These are phyloP conservation scores for Allium fistulosum DNA, from an alignment of 106 monocot species.

Conservation along the genomic window DNA sequence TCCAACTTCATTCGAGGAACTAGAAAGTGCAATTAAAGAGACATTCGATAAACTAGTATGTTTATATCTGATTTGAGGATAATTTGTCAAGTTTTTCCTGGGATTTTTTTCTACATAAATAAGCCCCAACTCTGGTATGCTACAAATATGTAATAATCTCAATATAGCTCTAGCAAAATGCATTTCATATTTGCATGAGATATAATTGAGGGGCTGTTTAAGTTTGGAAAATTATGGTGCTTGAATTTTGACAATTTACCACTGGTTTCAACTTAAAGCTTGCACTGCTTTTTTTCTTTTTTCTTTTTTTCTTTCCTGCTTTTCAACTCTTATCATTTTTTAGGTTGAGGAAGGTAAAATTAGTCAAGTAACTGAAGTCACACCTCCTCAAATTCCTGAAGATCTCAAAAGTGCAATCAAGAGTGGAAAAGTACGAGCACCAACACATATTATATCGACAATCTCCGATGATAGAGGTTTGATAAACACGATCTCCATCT, in stretches of 20 bases:
- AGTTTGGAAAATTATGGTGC: too few relatives aligned
- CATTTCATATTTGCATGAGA: too few relatives aligned
- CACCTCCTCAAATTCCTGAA: conserved; percentile 90
- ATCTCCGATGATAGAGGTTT: conserved; percentile 99
- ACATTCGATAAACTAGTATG: conserved; percentile 88
- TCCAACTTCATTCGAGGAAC: conserved; percentile 91
- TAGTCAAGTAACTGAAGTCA: conserved; percentile 50
- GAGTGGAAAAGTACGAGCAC: conserved; percentile 96
- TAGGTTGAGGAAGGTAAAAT: conserved; percentile 94
- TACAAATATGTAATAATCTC: too few relatives aligned
- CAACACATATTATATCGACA: conserved; percentile 97
- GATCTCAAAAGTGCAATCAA: conserved; percentile 85
- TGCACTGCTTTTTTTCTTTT: too few relatives aligned
- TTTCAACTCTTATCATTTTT: neutral
- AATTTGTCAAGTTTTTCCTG: too few relatives aligned
- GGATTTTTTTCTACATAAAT: neutral
- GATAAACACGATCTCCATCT: conserved; percentile 4
- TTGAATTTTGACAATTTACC: too few relatives aligned
- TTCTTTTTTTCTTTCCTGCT: too few relatives aligned
- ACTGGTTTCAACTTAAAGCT: too few relatives aligned
- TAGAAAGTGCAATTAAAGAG: conserved; percentile 75
- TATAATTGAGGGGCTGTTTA: too few relatives aligned
- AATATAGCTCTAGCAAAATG: too few relatives aligned
- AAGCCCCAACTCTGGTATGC: too few relatives aligned
- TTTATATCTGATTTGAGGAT: neutral